Evolutionary conservation across 1,139 yeast genomes (phyloP), one percentile per base, ranked within the genome.

Genomic region (Saccharomyces hybrid): DNA sequence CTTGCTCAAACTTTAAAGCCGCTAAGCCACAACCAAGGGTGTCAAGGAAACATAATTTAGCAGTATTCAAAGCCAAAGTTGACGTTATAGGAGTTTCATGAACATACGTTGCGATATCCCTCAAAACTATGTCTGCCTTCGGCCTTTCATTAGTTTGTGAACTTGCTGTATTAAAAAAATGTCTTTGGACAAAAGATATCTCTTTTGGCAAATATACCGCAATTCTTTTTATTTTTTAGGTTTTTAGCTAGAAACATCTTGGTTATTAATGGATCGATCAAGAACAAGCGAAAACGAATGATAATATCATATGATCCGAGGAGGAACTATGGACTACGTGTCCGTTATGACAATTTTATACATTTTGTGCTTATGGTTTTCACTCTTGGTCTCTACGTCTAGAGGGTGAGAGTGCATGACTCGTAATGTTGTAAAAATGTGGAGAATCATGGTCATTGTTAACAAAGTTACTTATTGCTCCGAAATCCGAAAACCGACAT

Each of bases 1-100:
- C 80, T 62, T 79, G 80, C 29, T 74, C 73, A 68, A 79, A 78
- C 66, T 78, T 78, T 59, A 80, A 69, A 3, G 83, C 84, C 56
- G 81, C 84, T n/a, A 80, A 71, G 32, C 84, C 84, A 64, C 84
- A 80, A 3, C 85, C 85, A 26, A 80, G 64, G 4, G 84, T 79
- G 61, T 80, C 84, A 48, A 80, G 66, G 49, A 80, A 68, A 64
- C 85, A 80, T 46, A 78, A 70, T 49, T 76, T 74, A 2, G 84
- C 84, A 3, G 84, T 80, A 55, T 78, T 78, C 50, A 67, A 68
- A 5, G 84, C 84, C 27, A 78, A 65, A 27, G 71, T 68, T 5
- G 82, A 77, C 53, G 73, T 75, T 49, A 79, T 67, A 56, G 75
- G 67, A 64, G 74, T 76, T 54, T 71, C 63, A 66, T 80, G 83